These are phyloP conservation scores for Golubevia sp. DNA, from an alignment of 1,284 basidiomycete species.

Conservation along the genomic window DNA sequence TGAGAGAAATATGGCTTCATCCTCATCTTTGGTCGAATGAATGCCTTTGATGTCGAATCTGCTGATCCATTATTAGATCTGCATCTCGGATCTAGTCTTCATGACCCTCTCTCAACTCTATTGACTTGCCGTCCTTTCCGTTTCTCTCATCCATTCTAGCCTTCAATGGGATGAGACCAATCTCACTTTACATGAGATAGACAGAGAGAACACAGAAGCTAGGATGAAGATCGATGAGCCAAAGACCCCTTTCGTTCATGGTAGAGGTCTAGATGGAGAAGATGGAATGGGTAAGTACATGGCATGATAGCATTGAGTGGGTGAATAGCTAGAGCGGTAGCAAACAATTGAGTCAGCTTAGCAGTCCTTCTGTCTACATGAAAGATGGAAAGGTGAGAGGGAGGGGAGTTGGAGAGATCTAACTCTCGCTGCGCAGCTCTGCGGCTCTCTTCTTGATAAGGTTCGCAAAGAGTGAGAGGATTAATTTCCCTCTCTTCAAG, in stretches of 20 bases:
- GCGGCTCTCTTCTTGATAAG: too few relatives aligned
- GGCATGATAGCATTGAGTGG: slow-evolving; percentile 12
- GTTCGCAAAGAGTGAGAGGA: too few relatives aligned
- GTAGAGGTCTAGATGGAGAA: slow-evolving; percentile 33
- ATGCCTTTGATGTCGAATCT: too few relatives aligned
- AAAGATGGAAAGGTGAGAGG: not conserved
- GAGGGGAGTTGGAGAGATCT: too few relatives aligned
- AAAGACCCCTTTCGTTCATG: slow-evolving; percentile 59
- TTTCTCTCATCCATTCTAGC: slow-evolving; percentile 6
- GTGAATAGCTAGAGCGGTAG: slow-evolving; percentile 15
- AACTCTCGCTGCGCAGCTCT: too few relatives aligned
- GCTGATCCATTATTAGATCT: too few relatives aligned
- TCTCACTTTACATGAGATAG: slow-evolving; percentile 51
- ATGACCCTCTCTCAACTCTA: too few relatives aligned
- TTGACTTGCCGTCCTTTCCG: too few relatives aligned
- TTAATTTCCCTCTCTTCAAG: too few relatives aligned
- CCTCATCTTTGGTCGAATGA: too few relatives aligned
- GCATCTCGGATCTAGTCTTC: too few relatives aligned
- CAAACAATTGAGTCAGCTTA: not conserved
- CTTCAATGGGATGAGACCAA: slow-evolving; percentile 59
- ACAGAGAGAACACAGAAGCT: slow-evolving; percentile 43
- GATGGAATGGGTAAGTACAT: slow-evolving; percentile 17
- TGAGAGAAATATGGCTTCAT: too few relatives aligned
- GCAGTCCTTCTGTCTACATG: not conserved
- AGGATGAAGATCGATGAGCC: slow-evolving; percentile 62